Conservation (phyloP, 2,329 filamentous ascomycete genomes). For the Fusarium scirpi region DNA sequence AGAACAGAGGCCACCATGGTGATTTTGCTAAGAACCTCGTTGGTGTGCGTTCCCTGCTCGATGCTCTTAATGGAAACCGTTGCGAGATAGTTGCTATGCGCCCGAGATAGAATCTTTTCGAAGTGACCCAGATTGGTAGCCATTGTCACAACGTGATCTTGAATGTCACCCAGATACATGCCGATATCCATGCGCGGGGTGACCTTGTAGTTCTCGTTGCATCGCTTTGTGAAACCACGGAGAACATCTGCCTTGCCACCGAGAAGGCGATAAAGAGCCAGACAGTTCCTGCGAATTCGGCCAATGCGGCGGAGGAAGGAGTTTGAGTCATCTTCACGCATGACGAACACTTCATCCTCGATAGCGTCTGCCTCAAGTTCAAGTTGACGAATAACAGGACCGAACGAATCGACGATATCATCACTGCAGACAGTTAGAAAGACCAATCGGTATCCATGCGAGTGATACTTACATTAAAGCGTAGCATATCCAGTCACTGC, state of each 20-base stretch:
- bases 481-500: constrained; percentile 99
- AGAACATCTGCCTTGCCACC: constrained; percentile 99
- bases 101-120: constrained; percentile 95
- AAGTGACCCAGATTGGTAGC: constrained; percentile 96
- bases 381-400: constrained; percentile 86
- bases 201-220: constrained; percentile 96
- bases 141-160: constrained; percentile 99
- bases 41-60: constrained; percentile 86
- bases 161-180: constrained; percentile 95
- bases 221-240: constrained; percentile 96
- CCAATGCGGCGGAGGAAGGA: constrained; percentile 90
- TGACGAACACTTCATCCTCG: constrained; percentile 94
- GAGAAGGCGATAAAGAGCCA: constrained; percentile 90
- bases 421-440: constrained; percentile 66
- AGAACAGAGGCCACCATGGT: constrained; percentile 94
- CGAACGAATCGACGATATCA: constrained; percentile 97
- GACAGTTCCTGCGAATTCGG: constrained; percentile 91
- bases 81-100: constrained; percentile 95
- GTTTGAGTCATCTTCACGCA: constrained; percentile 89
- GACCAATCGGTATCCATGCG: constrained; percentile 24
- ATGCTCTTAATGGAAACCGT: constrained; percentile 94
- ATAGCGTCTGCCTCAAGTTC: constrained; percentile 92
- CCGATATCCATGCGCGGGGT: constrained; percentile 97
- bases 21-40: constrained; percentile 92
- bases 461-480: constrained; percentile 81